Evolutionary conservation across 1,139 yeast species (phyloP).

Genomic region (Magnusiomyces magnusii): DNA sequence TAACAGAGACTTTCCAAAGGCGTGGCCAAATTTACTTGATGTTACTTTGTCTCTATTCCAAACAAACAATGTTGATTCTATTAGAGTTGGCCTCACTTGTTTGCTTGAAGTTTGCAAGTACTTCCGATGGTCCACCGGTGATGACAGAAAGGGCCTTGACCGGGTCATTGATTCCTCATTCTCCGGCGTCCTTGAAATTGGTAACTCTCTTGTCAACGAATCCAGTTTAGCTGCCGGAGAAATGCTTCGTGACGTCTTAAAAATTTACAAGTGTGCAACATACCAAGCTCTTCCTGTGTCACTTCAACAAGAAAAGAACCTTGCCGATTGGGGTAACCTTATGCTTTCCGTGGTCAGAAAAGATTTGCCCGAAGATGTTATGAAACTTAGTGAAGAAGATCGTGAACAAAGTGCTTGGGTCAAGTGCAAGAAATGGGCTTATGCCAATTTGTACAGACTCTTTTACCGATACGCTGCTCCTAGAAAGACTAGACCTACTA

Average conservation of each 20-base stretch:
- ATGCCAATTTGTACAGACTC: conserved; percentile 68
- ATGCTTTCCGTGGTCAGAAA: conserved; percentile 63
- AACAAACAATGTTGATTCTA: conserved; percentile 45
- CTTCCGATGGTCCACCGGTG: conserved; percentile 69
- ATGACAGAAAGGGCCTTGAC: conserved; percentile 50
- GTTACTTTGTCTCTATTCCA: conserved; percentile 52
- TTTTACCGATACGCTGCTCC: conserved; percentile 63
- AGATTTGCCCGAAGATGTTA: conserved; percentile 46
- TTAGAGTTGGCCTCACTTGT: conserved; percentile 72
- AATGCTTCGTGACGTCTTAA: conserved; percentile 66
- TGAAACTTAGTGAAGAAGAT: conserved; percentile 41
- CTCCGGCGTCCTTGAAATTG: conserved; percentile 62
- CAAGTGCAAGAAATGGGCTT: conserved; percentile 88
- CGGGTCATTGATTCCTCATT: conserved; percentile 56
- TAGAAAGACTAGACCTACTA: conserved; percentile 22
- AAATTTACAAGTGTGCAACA: conserved; percentile 75
- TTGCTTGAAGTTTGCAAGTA: conserved; percentile 67
- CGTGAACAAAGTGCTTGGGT: conserved; percentile 50
- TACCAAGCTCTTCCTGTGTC: conserved; percentile 64
- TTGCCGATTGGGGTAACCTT: conserved; percentile 69
- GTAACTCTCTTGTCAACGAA: conserved; percentile 47
- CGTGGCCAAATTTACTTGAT: conserved; percentile 64
- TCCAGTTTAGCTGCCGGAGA: conserved; percentile 51
- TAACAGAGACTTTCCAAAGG: conserved; percentile 55
- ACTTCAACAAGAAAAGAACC: conserved; percentile 51